Conservation (phyloP, 805 yeast species). For the Ogataea saltuana region DNA sequence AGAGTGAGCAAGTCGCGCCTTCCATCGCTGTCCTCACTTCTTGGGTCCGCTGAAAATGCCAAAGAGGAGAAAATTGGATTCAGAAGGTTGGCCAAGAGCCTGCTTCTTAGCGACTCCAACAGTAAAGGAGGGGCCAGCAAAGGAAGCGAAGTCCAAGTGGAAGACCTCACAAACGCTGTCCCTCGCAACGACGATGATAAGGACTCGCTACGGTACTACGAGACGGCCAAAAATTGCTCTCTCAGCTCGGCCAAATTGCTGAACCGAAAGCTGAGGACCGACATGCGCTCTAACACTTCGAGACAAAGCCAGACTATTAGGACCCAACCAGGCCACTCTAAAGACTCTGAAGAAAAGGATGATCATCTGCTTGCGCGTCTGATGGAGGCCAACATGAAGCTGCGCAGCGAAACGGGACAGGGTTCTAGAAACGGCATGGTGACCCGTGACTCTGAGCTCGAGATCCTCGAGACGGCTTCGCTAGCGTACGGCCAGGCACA, state of each 20-base stretch:
- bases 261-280: constrained; percentile 22
- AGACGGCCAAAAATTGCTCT: constrained; percentile 23
- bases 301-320: constrained; percentile 11
- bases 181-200: constrained; percentile 12
- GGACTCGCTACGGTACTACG: constrained; percentile 21
- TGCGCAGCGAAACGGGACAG: constrained; percentile 9
- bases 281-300: constrained; percentile 16
- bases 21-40: constrained; percentile 22
- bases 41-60: constrained; percentile 22
- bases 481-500: too few species aligned
- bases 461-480: too few species aligned
- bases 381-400: constrained; percentile 21
- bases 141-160: constrained; percentile 13
- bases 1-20: constrained; percentile 19
- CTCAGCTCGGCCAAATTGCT: constrained; percentile 15
- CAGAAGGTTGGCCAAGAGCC: constrained; percentile 29
- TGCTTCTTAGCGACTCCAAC: constrained; percentile 22
- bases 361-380: constrained; percentile 20
- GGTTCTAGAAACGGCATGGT: constrained; percentile 8
- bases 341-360: constrained; percentile 16
- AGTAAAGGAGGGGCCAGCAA: constrained; percentile 7
- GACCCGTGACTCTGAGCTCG: constrained; percentile 17
- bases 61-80: constrained; percentile 28
- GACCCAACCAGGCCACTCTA: constrained; percentile 2
- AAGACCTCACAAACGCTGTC: constrained; percentile 8